Base-by-base conservation (phyloP, 1,139 yeast species). In the Entelexis paramagnoliae region DNA sequence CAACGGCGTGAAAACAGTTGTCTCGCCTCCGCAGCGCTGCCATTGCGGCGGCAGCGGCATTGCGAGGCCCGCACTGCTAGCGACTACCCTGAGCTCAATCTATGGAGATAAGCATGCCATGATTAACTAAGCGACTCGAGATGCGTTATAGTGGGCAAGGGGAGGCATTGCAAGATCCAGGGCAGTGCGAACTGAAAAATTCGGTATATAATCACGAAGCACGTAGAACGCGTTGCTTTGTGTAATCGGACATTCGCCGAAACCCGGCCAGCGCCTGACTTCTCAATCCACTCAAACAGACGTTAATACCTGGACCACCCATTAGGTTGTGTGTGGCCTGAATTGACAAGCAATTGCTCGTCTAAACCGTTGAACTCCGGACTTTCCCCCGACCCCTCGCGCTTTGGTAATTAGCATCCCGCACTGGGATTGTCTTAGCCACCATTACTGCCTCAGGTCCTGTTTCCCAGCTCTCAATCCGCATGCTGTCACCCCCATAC, bases 401-500 rank as follows among this genome's bases (percentile, higher is more conserved):
- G 39, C 39, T 7, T 13, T 34, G 32, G 3, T 26, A 36, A 40
- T 26, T 40, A 16, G 20, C 49, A 30, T 29, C 32, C 43, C 49
- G 5, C n/a, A 8, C 8, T 5, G 45, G 45, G 45, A 41, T 29
- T 20, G 22, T 22, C 24, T 8, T 16, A 6, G 14, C 16, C 46
- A 51, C 55, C 48, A 53, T 53, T 40, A 45, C 48, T 20, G 49
- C 54, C 17, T 34, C 51, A 8, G 47, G 47, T 7, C 13, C 40
- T 7, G 39, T 26, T 22, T n/a, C 49, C 33, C 38, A 28, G n/a
- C 26, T 32, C 19, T 33, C 49, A 38, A 46, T 45, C 35, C 53
- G 60, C 24, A 58, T 58, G 61, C 58, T 58, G n/a, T 58, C 61
- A 13, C 61, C 61, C 19, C 61, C 61, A 11, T 52, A 57, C 40